These are phyloP conservation scores for Trapa bicornis DNA, from an alignment of 345 rosid species.

Conservation along the genomic window DNA sequence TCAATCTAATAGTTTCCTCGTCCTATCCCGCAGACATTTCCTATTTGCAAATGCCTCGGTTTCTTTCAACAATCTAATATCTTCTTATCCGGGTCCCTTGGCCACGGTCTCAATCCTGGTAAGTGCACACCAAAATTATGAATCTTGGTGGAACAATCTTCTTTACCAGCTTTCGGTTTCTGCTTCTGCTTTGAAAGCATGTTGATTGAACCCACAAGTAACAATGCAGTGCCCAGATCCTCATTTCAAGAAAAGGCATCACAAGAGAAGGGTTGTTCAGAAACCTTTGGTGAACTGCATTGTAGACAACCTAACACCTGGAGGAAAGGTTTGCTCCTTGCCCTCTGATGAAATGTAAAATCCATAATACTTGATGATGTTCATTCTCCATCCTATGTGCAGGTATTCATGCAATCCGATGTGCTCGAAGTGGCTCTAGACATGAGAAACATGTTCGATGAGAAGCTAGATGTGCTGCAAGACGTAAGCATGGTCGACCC, in stretches of 20 bases:
- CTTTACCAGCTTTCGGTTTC: not conserved
- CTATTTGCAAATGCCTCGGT: conserved; percentile 68
- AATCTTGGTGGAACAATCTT: not conserved
- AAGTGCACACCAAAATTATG: conserved; percentile 12
- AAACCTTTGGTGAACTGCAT: conserved; percentile 61
- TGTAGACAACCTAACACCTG: conserved; percentile 38
- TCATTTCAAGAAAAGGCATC: conserved; percentile 90
- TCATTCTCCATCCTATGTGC: conserved; percentile 7
- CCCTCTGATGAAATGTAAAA: not conserved
- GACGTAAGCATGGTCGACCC: conserved; percentile 31
- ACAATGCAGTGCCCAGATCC: conserved; percentile 86
- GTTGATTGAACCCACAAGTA: not conserved
- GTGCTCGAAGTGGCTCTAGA: conserved; percentile 73
- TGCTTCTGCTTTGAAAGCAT: not conserved
- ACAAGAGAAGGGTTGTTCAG: conserved; percentile 81
- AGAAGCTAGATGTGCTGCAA: conserved; percentile 27
- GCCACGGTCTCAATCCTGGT: conserved; percentile 78
- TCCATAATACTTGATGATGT: not conserved
- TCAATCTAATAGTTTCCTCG: conserved; percentile 10
- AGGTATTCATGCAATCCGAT: conserved; percentile 88
- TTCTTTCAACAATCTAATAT: conserved; percentile 52
- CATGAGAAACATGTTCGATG: conserved; percentile 72
- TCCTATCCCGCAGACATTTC: conserved; percentile 53
- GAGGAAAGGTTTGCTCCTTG: conserved; percentile 53
- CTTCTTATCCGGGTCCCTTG: conserved; percentile 69